Conservation (phyloP, 2,329 filamentous ascomycete species). For the Botrytis medusae region DNA sequence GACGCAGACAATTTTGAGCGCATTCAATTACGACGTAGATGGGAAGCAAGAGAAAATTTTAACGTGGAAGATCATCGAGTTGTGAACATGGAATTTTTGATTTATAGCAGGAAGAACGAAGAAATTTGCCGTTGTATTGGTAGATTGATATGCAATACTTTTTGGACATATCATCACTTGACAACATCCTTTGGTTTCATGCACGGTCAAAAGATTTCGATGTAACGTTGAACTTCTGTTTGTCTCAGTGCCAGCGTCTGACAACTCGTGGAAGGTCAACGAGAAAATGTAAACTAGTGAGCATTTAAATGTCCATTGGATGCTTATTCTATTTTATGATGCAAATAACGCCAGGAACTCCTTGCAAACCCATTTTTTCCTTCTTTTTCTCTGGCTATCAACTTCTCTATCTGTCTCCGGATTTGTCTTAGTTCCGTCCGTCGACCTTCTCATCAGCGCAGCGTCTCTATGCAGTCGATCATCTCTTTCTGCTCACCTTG, state of each 20-base stretch:
- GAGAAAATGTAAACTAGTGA: not conserved
- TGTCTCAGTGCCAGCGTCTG: not conserved
- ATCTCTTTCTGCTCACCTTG: not conserved
- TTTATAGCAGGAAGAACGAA: too few species aligned
- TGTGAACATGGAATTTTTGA: not conserved
- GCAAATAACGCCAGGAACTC: not conserved
- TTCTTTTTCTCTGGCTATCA: not conserved
- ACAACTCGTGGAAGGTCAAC: not conserved
- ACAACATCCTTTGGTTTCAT: accelerated
- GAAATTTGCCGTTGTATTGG: not conserved
- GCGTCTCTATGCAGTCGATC: not conserved
- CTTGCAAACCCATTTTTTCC: not conserved
- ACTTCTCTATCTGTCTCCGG: not conserved
- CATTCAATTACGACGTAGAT: too few species aligned
- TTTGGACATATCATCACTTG: not conserved
- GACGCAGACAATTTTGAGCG: not conserved
- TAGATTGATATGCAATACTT: not conserved
- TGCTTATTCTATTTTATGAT: not conserved
- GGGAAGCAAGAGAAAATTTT: not conserved
- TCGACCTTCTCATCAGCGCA: not conserved
- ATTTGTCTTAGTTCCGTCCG: not conserved
- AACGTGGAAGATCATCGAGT: not conserved
- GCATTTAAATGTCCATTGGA: not conserved
- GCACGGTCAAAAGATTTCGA: not conserved
- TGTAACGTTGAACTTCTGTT: not conserved